Evolutionary conservation across 176 grass and related monocot species (phyloP), one percentile per base, ranked within the genome.

Genomic region (Elaeis guineensis): DNA sequence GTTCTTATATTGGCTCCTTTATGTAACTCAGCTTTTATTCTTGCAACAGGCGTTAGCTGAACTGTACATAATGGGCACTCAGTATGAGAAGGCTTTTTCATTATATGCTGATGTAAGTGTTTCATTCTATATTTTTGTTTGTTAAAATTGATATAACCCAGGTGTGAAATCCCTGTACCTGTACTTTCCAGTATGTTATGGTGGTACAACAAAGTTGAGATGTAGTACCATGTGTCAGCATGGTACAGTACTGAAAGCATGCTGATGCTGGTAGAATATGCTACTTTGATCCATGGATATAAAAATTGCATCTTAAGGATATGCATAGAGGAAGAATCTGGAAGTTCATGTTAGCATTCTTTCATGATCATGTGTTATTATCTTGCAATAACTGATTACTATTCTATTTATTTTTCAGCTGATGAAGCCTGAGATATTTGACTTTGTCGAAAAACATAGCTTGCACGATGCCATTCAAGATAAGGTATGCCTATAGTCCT

Each of bases 41-140:
- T 48, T 55, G n/a, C 24, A 71, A 63, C 69, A 98, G 93, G 87
- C 79, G 71, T 86, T 92, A 82, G 87, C 84, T 52, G 84, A 98
- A 75, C 61, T 98, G 21, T 98, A 86, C 39, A 75, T 85, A 67
- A 86, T 92, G 50, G 89, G 86, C 50, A 61, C 30, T 63, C 87
- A 92, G 66, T 77, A 81, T 61, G 79, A 98, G 70, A 98, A 98
- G 77, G 93, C 76, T 17, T 72, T 98, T 77, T 61, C 69, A 26
- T 75, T 98, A 17, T 98, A 80, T 78, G 84, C 87, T 86, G 93
- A 98, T 83, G 93, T 92, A 86, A 89, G 93, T 66, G 24, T 22
- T 55, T 58, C 52, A 62, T 57, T 78, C 53, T 75, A 50, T 60
- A 77, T 21, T 21, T 67, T 54, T 44, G 35, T 44, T 9, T 12